Base-by-base conservation (phyloP, 2,329 filamentous ascomycete genomes). In the Aspergillus ruber region DNA sequence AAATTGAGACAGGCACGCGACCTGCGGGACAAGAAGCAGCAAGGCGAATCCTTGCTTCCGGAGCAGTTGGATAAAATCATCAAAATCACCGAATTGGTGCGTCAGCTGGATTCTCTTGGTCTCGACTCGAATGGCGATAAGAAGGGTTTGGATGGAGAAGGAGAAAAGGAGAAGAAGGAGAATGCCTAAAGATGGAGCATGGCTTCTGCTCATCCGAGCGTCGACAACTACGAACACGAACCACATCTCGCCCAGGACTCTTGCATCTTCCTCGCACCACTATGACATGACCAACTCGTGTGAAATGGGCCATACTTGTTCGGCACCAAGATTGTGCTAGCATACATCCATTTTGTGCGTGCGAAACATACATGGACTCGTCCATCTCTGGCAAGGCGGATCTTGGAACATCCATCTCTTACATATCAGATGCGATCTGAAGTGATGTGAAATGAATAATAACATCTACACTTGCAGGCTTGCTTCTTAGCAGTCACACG, bases 11-110 rank as follows among this genome's bases (percentile, higher is more conserved):
- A 98, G 67, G 91, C 93, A 3, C 86, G 84, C 57, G 93, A 97
- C 2, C 76, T 98, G 46, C 86, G 89, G 65, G 85, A 84, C 60
- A 96, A 95, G 77, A 95, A 95, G 69, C 88, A 95, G 20, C 84
- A 83, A 47, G 93, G 93, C 17, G 86, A 88, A 64, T 78, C 81
- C 4, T 72, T 98, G 51, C 76, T 97, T 21, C 91, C 90, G 0
- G 93, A 98, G 72, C 93, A 98, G 72, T 85, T 97, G 54, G 90
- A 91, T 58, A 98, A 98, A 74, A 88, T 98, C 47, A 94, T 95
- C 67, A 95, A 93, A 70, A 95, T 98, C 66, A 89, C 88, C 53
- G 93, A 98, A 73, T 78, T 98, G 44, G 84, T 96, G 49, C 81
- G 90, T 10, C 90, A 97, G 65, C 73, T 98, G 47, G 88, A 94